phyloP scores from a whole-genome alignment of 352 stramenopile genomes.

The Globisporangium abappressorium region DNA sequence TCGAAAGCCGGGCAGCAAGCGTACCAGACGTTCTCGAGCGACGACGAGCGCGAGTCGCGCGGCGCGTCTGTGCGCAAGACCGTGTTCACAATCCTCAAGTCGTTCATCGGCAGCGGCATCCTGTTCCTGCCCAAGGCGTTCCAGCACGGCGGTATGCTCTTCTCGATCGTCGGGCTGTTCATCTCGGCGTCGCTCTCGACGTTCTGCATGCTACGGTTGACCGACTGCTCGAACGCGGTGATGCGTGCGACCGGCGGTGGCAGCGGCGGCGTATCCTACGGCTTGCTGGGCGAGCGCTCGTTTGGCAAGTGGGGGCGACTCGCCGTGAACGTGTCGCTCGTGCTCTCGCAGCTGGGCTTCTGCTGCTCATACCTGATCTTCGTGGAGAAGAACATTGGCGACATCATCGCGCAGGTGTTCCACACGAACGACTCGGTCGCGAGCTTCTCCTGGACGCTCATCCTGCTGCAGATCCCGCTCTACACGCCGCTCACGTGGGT shows the following conservation, averaged over 20 bases:
- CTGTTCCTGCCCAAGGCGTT: slow-evolving; percentile 69
- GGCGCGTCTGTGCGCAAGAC: slow-evolving; percentile 49
- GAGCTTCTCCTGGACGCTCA: slow-evolving; percentile 51
- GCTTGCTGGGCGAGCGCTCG: slow-evolving; percentile 48
- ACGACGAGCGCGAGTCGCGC: slow-evolving; percentile 19
- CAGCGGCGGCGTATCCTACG: slow-evolving; percentile 49
- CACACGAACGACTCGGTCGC: slow-evolving; percentile 37
- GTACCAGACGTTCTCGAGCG: slow-evolving; percentile 11
- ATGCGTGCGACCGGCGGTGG: slow-evolving; percentile 20
- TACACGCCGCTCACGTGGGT: slow-evolving; percentile 73
- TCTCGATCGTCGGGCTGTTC: slow-evolving; percentile 48
- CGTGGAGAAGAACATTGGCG: slow-evolving; percentile 64
- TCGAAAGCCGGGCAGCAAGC: slow-evolving; percentile 22
- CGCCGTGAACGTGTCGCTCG: slow-evolving; percentile 64
- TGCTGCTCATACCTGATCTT: slow-evolving; percentile 79
- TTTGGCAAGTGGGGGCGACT: slow-evolving; percentile 46
- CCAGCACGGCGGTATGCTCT: slow-evolving; percentile 65
- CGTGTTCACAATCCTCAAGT: slow-evolving; percentile 70
- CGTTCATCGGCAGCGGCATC: slow-evolving; percentile 68
- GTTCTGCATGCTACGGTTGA: slow-evolving; percentile 63
- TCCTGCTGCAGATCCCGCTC: slow-evolving; percentile 59
- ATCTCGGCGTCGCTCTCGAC: slow-evolving; percentile 45
- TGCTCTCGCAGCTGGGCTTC: slow-evolving; percentile 68
- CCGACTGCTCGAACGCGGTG: slow-evolving; percentile 45
- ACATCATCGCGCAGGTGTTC: slow-evolving; percentile 55